Conservation (phyloP, 1,284 basidiomycete species). For the Malassezia restricta region DNA sequence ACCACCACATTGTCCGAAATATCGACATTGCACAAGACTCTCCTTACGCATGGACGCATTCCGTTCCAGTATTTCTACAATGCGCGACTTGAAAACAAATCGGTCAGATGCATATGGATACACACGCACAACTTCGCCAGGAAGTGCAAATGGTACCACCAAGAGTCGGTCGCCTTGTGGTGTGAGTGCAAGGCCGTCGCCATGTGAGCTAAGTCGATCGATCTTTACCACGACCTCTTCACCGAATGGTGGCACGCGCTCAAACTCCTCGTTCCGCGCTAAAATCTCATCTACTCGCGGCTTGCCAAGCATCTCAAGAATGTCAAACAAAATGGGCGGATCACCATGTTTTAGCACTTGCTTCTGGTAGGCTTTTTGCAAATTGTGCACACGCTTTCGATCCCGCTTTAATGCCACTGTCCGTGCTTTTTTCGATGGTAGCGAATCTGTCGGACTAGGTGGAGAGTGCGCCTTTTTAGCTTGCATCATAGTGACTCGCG, state of each 20-base stretch:
- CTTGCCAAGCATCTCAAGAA: slow-evolving; percentile 29
- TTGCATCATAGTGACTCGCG: not conserved
- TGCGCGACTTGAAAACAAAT: slow-evolving; percentile 27
- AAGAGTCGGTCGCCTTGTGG: slow-evolving; percentile 33
- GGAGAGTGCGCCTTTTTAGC: not conserved
- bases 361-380: slow-evolving; percentile 32
- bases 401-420: slow-evolving; percentile 12
- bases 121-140: slow-evolving; percentile 30
- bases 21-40: slow-evolving; percentile 35
- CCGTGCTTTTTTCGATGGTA: not conserved
- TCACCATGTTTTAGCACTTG: slow-evolving; percentile 35
- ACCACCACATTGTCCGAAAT: slow-evolving; percentile 42
- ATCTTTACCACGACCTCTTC: slow-evolving; percentile 26
- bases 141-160: slow-evolving; percentile 34
- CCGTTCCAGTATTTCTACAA: slow-evolving; percentile 21
- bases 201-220: slow-evolving; percentile 38
- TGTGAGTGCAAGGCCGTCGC: slow-evolving; percentile 35
- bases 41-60: slow-evolving; percentile 17
- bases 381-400: slow-evolving; percentile 27
- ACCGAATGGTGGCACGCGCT: slow-evolving; percentile 23
- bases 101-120: slow-evolving; percentile 30
- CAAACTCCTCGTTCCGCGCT: slow-evolving; percentile 24
- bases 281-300: slow-evolving; percentile 28
- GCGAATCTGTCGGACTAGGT: not conserved
- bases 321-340: slow-evolving; percentile 41